These are phyloP conservation scores for Termitomyces sp. DNA, from an alignment of 768 basidiomycete genomes.

Conservation along the genomic window DNA sequence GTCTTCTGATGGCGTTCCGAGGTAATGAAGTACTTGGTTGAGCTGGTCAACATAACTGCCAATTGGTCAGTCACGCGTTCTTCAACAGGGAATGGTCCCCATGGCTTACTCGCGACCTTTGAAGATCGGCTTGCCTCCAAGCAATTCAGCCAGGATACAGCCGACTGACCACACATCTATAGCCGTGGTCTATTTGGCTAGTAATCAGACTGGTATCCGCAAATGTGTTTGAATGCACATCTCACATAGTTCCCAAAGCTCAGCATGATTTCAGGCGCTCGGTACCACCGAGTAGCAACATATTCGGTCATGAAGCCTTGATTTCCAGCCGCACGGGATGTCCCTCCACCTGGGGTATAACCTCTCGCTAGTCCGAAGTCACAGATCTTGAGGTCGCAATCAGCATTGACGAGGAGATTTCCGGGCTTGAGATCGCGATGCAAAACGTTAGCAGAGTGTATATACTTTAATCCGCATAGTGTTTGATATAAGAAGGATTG, in stretches of 20 bases:
- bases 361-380: constrained; percentile 97
- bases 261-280: constrained; percentile 98
- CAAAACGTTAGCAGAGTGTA: constrained; percentile 96
- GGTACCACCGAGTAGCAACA: constrained; percentile 98
- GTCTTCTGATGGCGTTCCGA: constrained; percentile 97
- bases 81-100: not conserved
- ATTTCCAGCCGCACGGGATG: constrained; percentile 68
- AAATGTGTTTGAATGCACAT: constrained; percentile 7
- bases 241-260: constrained; percentile 93
- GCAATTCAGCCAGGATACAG: constrained; percentile 89
- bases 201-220: constrained; percentile 12
- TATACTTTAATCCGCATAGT: constrained; percentile 96
- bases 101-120: constrained; percentile 89
- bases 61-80: constrained; percentile 7
- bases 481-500: constrained; percentile 98
- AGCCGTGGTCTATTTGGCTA: constrained; percentile 61
- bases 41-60: constrained; percentile 94
- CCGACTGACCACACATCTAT: constrained; percentile 98
- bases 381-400: constrained; percentile 98
- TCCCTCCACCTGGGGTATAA: constrained; percentile 81
- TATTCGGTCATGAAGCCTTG: constrained; percentile 99
- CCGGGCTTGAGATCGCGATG: constrained; percentile 96
- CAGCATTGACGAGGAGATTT: constrained; percentile 94
- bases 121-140: constrained; percentile 93
- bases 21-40: constrained; percentile 95